Base-by-base conservation (phyloP, 768 basidiomycete genomes). In the Xerocomus spinulosus region DNA sequence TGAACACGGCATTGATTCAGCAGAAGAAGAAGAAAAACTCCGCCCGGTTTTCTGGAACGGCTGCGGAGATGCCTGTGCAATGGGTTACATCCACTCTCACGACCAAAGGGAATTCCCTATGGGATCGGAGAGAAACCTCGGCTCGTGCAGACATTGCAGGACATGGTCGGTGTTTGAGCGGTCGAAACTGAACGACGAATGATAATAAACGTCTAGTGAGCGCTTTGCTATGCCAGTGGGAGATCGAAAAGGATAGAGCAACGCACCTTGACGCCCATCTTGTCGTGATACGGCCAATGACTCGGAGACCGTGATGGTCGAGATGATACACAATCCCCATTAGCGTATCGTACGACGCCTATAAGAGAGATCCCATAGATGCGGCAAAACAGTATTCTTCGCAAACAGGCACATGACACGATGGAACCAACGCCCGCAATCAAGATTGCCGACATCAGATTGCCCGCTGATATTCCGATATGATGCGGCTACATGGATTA, bases 401-500 rank as follows among this genome's bases (percentile, higher is more conserved):
- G 36, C 20, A 21, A 35, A 33, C 28, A 29, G 25, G 17, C 44
- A 17, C 14, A 35, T 26, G 33, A 35, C 24, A 25, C 6, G 23
- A 14, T 44, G 15, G 9, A 18, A 29, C 20, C 26, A 24, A 32
- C 21, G 17, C 28, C 25, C 24, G 18, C 25, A 25, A 23, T 36
- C 21, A 17, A 30, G 42, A 24, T 40, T 24, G 37, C 26, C 15
- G 23, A 7, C 32, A 26, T 26, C 24, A 29, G 25, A 12, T 4
- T 17, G n/a, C n/a, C n/a, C 15, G 20, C 37, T 21, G 10, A 20
- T 40, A n/a, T n/a, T n/a, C n/a, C 13, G 39, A 38, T 28, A 37
- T 33, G 23, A 32, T 35, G 51, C 28, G 10, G 29, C 38, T 43
- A 50, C 46, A 33, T 20, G 30, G 20, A 42, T 34, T 9, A 43